A percentile compares a stretch with the other conserved stretches of the same genome.
phyloP scores from a whole-genome alignment of 768 basidiomycete genomes.

The Postia placenta region DNA sequence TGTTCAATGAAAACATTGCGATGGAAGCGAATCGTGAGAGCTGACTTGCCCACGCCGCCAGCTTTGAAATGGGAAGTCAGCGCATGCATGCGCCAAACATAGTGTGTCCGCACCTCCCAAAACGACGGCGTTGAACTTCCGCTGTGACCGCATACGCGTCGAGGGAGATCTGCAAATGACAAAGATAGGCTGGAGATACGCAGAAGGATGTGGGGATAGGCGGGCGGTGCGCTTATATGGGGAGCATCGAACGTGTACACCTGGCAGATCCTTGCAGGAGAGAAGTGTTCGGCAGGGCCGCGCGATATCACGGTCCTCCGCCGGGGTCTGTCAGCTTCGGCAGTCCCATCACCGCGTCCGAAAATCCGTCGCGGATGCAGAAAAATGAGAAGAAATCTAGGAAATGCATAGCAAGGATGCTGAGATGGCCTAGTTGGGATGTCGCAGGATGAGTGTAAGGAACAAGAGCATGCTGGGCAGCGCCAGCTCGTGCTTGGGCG shows the following conservation, averaged over 20 bases:
- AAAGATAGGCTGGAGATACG: neutral
- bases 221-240: neutral
- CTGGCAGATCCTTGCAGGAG: neutral
- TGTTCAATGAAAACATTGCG: conserved; percentile 66
- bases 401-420: too few species aligned
- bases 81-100: neutral
- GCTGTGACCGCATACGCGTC: conserved; percentile 38
- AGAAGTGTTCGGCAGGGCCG: neutral
- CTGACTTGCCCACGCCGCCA: conserved; percentile 87
- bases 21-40: conserved; percentile 75
- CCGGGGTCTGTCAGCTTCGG: neutral
- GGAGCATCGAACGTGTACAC: neutral
- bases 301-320: neutral
- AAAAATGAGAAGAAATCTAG: too few species aligned
- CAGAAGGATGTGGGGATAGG: neutral
- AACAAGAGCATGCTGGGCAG: too few species aligned
- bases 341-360: too few species aligned
- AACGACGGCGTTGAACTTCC: conserved; percentile 68
- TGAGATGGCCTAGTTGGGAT: too few species aligned
- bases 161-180: neutral
- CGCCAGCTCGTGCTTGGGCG: too few species aligned
- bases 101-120: conserved; percentile 56
- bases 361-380: too few species aligned
- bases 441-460: too few species aligned
- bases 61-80: conserved; percentile 34